Evolutionary conservation across 257 asterid genomes (phyloP).

Genomic region (Ocimum tenuiflorum): DNA sequence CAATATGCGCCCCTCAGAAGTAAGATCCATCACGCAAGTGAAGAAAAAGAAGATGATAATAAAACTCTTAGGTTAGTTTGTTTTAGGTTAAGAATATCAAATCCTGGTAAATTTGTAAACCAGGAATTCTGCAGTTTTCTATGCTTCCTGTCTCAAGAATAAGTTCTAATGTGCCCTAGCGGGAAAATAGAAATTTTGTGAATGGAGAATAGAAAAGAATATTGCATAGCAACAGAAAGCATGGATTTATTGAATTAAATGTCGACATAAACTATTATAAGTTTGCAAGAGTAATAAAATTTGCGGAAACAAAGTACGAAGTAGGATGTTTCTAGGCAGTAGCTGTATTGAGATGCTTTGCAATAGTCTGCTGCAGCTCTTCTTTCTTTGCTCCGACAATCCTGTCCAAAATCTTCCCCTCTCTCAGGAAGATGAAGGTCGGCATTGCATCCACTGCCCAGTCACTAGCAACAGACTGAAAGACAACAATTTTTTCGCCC

Average conservation of each 20-base stretch:
- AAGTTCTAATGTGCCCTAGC: neutral
- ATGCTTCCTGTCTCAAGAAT: neutral
- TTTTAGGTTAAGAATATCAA: neutral
- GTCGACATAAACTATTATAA: conserved; percentile 4
- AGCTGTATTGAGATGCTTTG: conserved; percentile 40
- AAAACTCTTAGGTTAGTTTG: conserved; percentile 12
- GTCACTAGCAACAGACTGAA: conserved; percentile 62
- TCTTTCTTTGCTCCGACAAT: conserved; percentile 82
- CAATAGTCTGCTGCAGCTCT: conserved; percentile 65
- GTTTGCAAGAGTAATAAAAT: conserved; percentile 2
- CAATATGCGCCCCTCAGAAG: conserved; percentile 46
- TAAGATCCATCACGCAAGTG: conserved; percentile 10
- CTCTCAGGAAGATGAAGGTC: conserved; percentile 69
- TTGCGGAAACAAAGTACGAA: neutral
- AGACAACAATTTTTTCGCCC: neutral
- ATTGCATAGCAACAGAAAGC: neutral
- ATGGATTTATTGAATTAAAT: conserved; percentile 12
- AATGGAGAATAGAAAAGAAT: neutral
- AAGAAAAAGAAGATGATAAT: conserved; percentile 7
- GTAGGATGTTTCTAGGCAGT: conserved; percentile 20
- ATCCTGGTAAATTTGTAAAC: conserved; percentile 19
- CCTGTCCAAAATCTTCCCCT: conserved; percentile 61
- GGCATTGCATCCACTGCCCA: conserved; percentile 97
- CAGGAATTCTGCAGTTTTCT: neutral
- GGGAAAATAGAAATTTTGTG: neutral